Evolutionary conservation across 345 rosid species (phyloP), one percentile per base, ranked within the genome.

Genomic region (Melaleuca alternifolia): DNA sequence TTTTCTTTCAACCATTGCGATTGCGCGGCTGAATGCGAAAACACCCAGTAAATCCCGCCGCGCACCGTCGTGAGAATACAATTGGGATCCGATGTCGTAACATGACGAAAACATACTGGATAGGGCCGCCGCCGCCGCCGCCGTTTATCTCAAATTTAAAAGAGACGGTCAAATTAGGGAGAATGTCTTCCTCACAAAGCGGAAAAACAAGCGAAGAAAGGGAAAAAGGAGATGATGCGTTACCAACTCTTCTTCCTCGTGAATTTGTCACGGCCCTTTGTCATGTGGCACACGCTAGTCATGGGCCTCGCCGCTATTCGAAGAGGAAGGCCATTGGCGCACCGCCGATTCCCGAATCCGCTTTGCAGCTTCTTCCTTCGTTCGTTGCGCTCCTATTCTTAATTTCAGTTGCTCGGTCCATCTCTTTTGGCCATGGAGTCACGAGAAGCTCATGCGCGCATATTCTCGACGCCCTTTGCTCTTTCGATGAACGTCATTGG

Each of bases 211-310:
- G 12, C 46, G 24, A 33, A 2, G 16, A 65, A 33, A 16, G 77
- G 77, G 11, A 14, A 65, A 65, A 33, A 65, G 77, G 23, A n/a
- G n/a, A n/a, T 65, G 44, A 2, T 16, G 77, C 46, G 0, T 16
- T 0, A 1, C 46, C 11, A 16, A 30, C 41, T 13, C 37, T 30
- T 4, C 12, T 8, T 33, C 46, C 46, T 16, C 46, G 0, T 33
- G 46, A 65, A 33, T 18, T 23, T n/a, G n/a, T 20, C 77, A 20
- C 14, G 77, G 53, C 11, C 77, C 41, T 23, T 16, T 15, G 2
- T 16, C 77, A 37, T 16, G 46, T 41, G 41, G 41, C 41, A 11
- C 41, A 65, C n/a, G n/a, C 33, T 33, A 65, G 77, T 65, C 77
- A 65, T 33, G 77, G 46, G 77, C 77, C 77, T 65, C 6, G 46